Base-by-base conservation (phyloP, 192 early-diverging fungal genomes). In the Pilobolus umbonatus region DNA sequence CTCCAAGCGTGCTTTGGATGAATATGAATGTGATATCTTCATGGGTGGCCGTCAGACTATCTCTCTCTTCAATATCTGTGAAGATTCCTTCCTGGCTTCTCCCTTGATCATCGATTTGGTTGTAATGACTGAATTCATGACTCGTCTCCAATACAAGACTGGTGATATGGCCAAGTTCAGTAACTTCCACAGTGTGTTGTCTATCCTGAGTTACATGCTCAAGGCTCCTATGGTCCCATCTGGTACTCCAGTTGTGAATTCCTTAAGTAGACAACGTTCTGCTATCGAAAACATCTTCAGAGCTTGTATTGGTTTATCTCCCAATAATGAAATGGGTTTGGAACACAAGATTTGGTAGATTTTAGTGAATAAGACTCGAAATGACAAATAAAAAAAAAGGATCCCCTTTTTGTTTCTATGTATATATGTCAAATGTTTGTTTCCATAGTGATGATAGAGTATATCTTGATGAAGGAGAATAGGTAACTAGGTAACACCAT, bases 251-350 rank as follows among this genome's bases (percentile, higher is more conserved):
- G 93, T 99, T 26, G 89, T 99, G 67, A 99, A 99, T 68, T 90
- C 96, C 21, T 79, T 97, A 45, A 80, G 86, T 64, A 95, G 94
- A 83, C 96, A 99, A 83, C 84, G 96, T 50, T 77, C 81, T 64
- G 93, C 92, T 54, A 88, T 99, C 84, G 96, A 99, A 80, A 97
- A 97, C 84, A 88, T 99, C 62, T 86, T 99, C 76, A 80, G 96
- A 54, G 96, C 96, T 30, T 95, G 93, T 71, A 83, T 99, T 56
- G 96, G 94, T 65, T 81, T 99, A 39, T 78, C 93, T 24, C 92
- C 95, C 55, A 88, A 93, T 83, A 95, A 89, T 73, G 95, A 99
- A 70, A 96, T 96, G 95, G 79, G 90, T 73, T 85, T 99, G 39
- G 94, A 97, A 81, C 85, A 88, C 80, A 88, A 86, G 80, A 80